These are phyloP conservation scores for Eimeria acervulina DNA, from an alignment of 169 alveolate genomes.

Conservation along the genomic window DNA sequence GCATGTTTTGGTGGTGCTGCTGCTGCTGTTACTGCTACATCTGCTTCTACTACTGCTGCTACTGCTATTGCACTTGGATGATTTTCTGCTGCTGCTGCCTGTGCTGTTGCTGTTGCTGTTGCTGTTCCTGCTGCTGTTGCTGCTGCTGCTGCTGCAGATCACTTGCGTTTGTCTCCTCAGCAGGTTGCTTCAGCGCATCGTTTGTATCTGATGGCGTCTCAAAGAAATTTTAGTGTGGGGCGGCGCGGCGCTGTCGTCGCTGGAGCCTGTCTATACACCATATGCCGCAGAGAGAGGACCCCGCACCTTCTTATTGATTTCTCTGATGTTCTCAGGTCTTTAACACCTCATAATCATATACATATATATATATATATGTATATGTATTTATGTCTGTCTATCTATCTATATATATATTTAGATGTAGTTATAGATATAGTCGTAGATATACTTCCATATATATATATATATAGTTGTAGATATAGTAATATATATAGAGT, in stretches of 20 bases:
- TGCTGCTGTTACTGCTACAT: no score
- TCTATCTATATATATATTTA: no score
- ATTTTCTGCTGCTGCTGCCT: no score
- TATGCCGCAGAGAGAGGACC: conserved; percentile 96
- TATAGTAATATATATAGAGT: no score
- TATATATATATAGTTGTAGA: no score
- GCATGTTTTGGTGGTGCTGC: background rate
- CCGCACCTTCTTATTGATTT: conserved; percentile 97
- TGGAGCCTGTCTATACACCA: conserved; percentile 96
- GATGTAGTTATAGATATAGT: no score
- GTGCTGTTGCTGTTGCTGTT: background rate
- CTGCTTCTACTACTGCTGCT: no score
- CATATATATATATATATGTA: no score
- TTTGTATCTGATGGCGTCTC: conserved; percentile 95
- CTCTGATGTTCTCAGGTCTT: conserved; percentile 93
- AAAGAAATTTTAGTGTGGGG: conserved; percentile 97
- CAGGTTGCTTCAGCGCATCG: conserved; percentile 95
- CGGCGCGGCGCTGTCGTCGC: conserved; percentile 96
- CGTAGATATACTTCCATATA: no score
- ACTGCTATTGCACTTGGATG: no score
- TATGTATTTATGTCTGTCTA: no score
- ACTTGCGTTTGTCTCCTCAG: conserved; percentile 87
- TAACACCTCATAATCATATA: background rate
- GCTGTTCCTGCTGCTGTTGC: conserved; percentile 53
- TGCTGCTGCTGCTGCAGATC: conserved; percentile 36